Base-by-base conservation (phyloP, 768 basidiomycete genomes). In the Pleurotus citrinopileatus region DNA sequence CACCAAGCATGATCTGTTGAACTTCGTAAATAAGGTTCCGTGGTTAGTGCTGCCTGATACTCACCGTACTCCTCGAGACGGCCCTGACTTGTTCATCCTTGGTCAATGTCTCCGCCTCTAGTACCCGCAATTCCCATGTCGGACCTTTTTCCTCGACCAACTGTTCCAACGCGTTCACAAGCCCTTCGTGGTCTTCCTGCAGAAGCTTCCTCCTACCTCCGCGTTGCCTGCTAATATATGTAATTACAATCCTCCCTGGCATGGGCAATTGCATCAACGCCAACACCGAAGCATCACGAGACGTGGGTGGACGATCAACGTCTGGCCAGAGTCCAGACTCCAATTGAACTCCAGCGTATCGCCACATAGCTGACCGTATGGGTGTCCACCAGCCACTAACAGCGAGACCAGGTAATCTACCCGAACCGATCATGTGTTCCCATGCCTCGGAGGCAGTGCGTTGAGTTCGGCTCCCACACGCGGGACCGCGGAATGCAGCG, bases 311-410 rank as follows among this genome's bases (percentile, higher is more conserved):
- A 7, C 37, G 32, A n/a, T 36, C 27, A 13, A 37, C 19, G 3
- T 19, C 19, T 9, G 29, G 34, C 22, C 34, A 32, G 19, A 51
- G 34, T 9, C 17, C 13, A n/a, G 48, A 13, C 5, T 51, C 48
- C 1, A 6, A 51, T 55, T 27, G 65, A 64, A 22, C 77, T 2
- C 88, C 84, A 0, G 86, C 83, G 58, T 88, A 91, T 46, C 80
- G 72, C 69, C 89, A 78, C 25, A 93, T 78, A 2, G 79, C 79
- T 32, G 77, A 66, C 28, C 87, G 73, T 19, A 94, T 63, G n/a
- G 86, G 81, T 62, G 85, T 84, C 90, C 91, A 94, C 89, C 89
- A 94, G 38, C 76, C 78, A 25, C 78, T 80, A 4, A 74, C 78
- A 36, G 68, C 70, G 4, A 68, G 60, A 0, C 78, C 76, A 26